Evolutionary conservation across 495 filamentous ascomycete genomes (phyloP).

Genomic region (Sabuloglossum arenarium): DNA sequence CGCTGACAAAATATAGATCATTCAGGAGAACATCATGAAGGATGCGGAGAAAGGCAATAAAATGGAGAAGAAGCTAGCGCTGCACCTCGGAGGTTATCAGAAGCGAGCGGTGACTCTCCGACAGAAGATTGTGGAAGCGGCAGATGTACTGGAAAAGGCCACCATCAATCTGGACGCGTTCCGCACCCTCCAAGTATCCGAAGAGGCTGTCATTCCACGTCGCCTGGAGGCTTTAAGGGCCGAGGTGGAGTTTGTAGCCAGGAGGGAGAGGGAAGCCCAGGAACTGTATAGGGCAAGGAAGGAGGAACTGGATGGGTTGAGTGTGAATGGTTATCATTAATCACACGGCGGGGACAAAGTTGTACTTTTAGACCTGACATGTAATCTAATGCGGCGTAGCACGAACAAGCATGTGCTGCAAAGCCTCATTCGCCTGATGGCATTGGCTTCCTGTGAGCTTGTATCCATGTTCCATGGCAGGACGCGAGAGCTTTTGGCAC

Average conservation of each 20-base stretch:
- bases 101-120: constrained; percentile 64
- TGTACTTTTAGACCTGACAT: not conserved
- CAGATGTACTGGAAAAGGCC: constrained; percentile 53
- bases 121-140: constrained; percentile 61
- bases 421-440: no score
- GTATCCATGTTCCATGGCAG: no score
- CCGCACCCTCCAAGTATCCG: constrained; percentile 50
- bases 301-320: constrained; percentile 54
- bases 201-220: constrained; percentile 50
- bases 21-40: constrained; percentile 46
- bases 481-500: no score
- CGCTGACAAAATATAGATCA: constrained; percentile 26
- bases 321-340: constrained; percentile 13
- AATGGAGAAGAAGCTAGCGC: constrained; percentile 77
- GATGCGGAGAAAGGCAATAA: constrained; percentile 65
- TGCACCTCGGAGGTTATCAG: constrained; percentile 80
- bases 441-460: no score
- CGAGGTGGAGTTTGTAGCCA: constrained; percentile 68
- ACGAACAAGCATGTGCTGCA: no score
- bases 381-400: no score
- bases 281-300: constrained; percentile 55
- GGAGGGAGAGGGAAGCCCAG: constrained; percentile 76
- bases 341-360: not conserved
- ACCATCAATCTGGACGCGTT: constrained; percentile 53
- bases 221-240: constrained; percentile 55